A percentile compares a stretch with the other conserved stretches of the same genome.
Evolutionary conservation across 1,284 basidiomycete genomes (phyloP).

Genomic region (Puccinia coronata): DNA sequence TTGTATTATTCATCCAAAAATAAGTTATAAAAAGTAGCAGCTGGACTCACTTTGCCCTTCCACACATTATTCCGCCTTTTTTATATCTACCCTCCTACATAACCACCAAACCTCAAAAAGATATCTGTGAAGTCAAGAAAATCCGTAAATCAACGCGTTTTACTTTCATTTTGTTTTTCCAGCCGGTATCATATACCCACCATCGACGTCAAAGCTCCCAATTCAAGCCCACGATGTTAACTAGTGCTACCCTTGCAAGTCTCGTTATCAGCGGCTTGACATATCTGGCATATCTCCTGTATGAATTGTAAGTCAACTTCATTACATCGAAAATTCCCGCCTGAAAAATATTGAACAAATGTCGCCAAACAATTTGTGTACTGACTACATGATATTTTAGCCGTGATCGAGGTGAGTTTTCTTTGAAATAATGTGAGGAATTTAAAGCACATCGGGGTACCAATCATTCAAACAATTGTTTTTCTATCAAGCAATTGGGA

Average conservation of each 20-base stretch:
- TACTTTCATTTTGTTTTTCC: neutral
- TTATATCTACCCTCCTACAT: too few relatives aligned
- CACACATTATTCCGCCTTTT: too few relatives aligned
- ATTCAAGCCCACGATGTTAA: neutral
- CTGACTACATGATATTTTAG: too few relatives aligned
- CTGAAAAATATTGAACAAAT: neutral
- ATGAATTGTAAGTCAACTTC: slow-evolving; percentile 1
- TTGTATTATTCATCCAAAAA: too few relatives aligned
- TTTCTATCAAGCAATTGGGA: slow-evolving; percentile 14
- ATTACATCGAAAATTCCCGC: neutral
- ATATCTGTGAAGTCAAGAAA: too few relatives aligned
- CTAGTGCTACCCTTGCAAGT: neutral
- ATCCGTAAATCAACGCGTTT: neutral
- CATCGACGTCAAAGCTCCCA: neutral
- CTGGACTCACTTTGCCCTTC: too few relatives aligned
- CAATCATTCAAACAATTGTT: neutral
- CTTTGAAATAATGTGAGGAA: neutral
- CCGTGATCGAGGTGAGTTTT: slow-evolving; percentile 22
- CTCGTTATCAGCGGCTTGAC: neutral
- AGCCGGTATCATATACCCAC: neutral
- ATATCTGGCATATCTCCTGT: slow-evolving; percentile 9
- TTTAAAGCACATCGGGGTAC: neutral
- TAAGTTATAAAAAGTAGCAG: too few relatives aligned
- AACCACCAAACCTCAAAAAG: too few relatives aligned
- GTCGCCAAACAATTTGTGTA: too few relatives aligned